Base-by-base conservation (phyloP, 306 rosid species). In the Ziziphus jujuba region DNA sequence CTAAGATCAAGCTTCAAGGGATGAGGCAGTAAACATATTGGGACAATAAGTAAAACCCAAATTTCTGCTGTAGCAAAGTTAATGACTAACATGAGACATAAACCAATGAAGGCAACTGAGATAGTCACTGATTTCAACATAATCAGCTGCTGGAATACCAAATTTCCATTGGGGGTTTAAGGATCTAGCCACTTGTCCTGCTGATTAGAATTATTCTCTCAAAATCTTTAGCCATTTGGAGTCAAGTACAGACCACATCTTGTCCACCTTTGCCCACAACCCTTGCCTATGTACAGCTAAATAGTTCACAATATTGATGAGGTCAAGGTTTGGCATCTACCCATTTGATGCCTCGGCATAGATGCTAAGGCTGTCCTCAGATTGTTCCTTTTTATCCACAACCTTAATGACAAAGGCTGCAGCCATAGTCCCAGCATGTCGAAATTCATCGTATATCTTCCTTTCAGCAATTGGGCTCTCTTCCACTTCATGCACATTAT, bases 281-380 rank as follows among this genome's bases (percentile, higher is more conserved):
- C 97, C 95, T 70, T 85, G 97, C 82, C 87, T 86, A 75, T 93
- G 93, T 36, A 85, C 95, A 2, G 97, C 95, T 63, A 90, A 72
- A 77, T 86, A 86, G 74, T 88, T 90, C 60, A 93, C 97, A 11
- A 87, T 77, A 85, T 93, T 93, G 82, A 93, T 83, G 65, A 93
- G 96, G 77, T 93, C 98, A 23, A 93, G 96, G 75, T 90, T 93
- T 61, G 96, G 97, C 97, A 93, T 93, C 86, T 90, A 92, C 34
- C 98, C 97, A 5, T 93, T 93, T 44, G 98, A 88, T 43, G 95
- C 91, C 82, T 93, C 98, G 10, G 98, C 95, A 77, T 84, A 86
- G 64, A 90, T 76, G 76, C 79, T 75, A 24, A 93, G 86, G 80
- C 85, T 84, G 70, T 93, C 96, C 73, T 88, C 96, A 58, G 71